Evolutionary conservation across 2,329 filamentous ascomycete species (phyloP).

Genomic region (Pseudopyricularia cyperi): DNA sequence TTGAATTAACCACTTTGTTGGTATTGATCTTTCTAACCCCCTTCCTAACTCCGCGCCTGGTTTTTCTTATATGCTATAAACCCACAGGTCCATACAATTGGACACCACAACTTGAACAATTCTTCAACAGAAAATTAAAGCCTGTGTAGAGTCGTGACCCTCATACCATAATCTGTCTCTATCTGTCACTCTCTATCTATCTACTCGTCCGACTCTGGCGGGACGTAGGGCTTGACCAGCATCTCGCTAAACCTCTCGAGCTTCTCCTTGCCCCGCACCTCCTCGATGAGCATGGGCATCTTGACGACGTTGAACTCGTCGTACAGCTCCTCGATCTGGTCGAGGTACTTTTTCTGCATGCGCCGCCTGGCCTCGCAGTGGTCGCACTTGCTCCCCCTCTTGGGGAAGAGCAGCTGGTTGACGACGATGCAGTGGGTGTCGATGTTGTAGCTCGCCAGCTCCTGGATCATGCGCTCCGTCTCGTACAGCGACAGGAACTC

Average conservation of each 20-base stretch:
- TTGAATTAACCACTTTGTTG: background rate
- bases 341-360: constrained; percentile 99
- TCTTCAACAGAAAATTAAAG: too few species aligned
- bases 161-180: background rate
- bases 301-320: constrained; percentile 98
- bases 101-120: background rate
- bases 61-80: background rate
- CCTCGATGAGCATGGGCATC: constrained; percentile 92
- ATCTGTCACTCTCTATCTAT: background rate
- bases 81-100: background rate
- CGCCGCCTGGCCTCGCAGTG: constrained; percentile 90
- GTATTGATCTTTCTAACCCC: background rate
- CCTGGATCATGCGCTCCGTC: constrained; percentile 99
- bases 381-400: constrained; percentile 71
- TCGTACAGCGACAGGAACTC: constrained; percentile 96
- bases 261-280: constrained; percentile 89
- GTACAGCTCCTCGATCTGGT: constrained; percentile 97
- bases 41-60: background rate
- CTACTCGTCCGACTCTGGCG: constrained; percentile 31
- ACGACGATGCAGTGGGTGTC: constrained; percentile 97
- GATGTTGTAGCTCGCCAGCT: constrained; percentile 83
- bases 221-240: constrained; percentile 64
- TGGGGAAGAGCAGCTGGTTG: constrained; percentile 92
- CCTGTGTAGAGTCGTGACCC: too few species aligned
- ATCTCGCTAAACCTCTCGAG: constrained; percentile 83